These are phyloP conservation scores for Pyrenopolyporus hunteri DNA, from an alignment of 495 filamentous ascomycete species.

Conservation along the genomic window DNA sequence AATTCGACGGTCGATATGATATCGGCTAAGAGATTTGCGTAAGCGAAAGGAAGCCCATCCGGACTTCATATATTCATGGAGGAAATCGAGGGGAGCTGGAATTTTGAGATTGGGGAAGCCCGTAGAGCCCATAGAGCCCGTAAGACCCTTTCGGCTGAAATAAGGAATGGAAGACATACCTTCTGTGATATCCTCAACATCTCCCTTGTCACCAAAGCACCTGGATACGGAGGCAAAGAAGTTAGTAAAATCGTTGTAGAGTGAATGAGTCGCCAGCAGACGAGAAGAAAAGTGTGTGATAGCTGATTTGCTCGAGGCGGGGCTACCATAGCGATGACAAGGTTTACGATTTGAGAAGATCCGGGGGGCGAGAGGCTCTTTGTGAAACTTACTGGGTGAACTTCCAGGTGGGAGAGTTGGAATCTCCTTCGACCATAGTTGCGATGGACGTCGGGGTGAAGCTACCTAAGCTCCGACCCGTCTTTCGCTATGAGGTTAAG, in stretches of 20 bases:
- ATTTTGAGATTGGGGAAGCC: neutral
- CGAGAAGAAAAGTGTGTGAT: neutral
- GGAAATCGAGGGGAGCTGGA: neutral
- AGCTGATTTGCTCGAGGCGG: neutral
- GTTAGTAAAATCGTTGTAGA: constrained; percentile 27
- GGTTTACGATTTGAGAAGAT: neutral
- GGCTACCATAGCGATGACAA: constrained; percentile 1
- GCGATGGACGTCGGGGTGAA: constrained; percentile 42
- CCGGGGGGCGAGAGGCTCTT: constrained; percentile 8
- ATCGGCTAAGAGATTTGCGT: constrained; percentile 68
- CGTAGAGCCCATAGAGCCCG: no score
- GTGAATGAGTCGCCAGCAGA: neutral
- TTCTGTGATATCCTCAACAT: constrained; percentile 99
- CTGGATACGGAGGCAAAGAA: constrained; percentile 51
- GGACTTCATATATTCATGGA: constrained; percentile 1
- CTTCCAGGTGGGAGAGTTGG: constrained; percentile 96
- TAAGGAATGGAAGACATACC: constrained; percentile 59
- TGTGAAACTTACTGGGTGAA: constrained; percentile 92
- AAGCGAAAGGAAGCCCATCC: constrained; percentile 28
- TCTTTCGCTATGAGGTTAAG: constrained; percentile 7
- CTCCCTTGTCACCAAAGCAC: constrained; percentile 99
- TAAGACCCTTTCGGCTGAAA: constrained; percentile 4
- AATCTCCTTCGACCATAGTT: constrained; percentile 97
- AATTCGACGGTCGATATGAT: constrained; percentile 99
- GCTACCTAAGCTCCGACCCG: constrained; percentile 39